These are phyloP conservation scores for Firmiana major DNA, from an alignment of 345 rosid genomes.

Conservation along the genomic window DNA sequence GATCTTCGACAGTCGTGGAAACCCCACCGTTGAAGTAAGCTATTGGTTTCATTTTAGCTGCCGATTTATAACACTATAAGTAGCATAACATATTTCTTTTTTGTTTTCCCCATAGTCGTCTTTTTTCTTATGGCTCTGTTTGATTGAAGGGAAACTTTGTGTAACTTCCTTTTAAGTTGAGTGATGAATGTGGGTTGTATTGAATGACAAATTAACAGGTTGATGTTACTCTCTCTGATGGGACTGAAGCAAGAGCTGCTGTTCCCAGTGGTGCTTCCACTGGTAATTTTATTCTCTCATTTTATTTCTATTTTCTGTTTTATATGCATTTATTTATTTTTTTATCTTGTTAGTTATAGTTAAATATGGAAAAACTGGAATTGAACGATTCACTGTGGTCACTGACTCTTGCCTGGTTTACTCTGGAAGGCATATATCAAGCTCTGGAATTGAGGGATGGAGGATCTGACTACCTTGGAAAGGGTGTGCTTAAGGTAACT, in stretches of 20 bases:
- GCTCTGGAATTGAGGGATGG: conserved; percentile 67
- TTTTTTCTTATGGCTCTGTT: background rate
- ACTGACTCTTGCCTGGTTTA: background rate
- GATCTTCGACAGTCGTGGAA: conserved; percentile 78
- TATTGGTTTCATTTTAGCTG: background rate
- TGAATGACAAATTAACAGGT: conserved; percentile 28
- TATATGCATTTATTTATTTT: background rate
- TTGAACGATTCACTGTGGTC: background rate
- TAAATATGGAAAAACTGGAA: background rate
- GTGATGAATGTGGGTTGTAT: background rate
- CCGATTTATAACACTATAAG: background rate
- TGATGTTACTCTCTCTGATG: conserved; percentile 44
- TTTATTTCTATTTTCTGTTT: background rate
- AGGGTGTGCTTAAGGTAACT: conserved; percentile 62
- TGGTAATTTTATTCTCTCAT: conserved; percentile 24
- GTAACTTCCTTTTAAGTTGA: background rate
- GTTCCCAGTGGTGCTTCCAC: conserved; percentile 80
- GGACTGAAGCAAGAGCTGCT: conserved; percentile 50
- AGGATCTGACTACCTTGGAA: conserved; percentile 65
- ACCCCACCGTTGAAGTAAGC: conserved; percentile 74
- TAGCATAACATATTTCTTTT: background rate
- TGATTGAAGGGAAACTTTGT: conserved; percentile 4
- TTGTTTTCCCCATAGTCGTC: background rate
- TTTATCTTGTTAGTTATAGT: background rate
- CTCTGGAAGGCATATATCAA: conserved; percentile 50